Percentiles rank a stretch among this genome's conserved stretches.
These are phyloP conservation scores for Penicillium chermesinum DNA, from an alignment of 495 filamentous ascomycete species.

Conservation along the genomic window DNA sequence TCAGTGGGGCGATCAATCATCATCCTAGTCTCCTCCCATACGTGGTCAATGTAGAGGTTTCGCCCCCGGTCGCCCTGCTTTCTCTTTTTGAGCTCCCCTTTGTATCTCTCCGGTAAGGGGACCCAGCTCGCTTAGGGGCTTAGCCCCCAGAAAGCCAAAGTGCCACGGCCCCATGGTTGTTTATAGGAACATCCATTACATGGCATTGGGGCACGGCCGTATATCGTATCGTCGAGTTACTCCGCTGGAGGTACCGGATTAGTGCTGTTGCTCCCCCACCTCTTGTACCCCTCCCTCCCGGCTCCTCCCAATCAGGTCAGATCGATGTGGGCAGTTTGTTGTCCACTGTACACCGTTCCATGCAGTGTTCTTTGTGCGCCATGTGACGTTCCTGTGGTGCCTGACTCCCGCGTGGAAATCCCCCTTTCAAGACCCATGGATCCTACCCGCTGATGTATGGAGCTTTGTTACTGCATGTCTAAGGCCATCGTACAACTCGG, in stretches of 20 bases:
- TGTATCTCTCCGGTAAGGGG: too few species aligned
- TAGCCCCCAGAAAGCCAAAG: not conserved
- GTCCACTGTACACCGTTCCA: not conserved
- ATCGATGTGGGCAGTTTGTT: not conserved
- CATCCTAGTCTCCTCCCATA: not conserved
- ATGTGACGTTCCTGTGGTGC: not conserved
- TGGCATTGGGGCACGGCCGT: not conserved
- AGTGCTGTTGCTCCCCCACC: not conserved
- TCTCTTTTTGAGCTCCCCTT: too few species aligned
- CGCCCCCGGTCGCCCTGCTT: too few species aligned
- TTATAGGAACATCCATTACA: too few species aligned
- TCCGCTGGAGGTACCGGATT: too few species aligned
- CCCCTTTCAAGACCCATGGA: not conserved
- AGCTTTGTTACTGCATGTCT: too few species aligned
- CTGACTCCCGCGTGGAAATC: not conserved
- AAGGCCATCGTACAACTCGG: too few species aligned
- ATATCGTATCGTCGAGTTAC: not conserved
- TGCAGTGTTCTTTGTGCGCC: not conserved
- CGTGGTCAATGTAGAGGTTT: too few species aligned
- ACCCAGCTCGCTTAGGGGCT: too few species aligned
- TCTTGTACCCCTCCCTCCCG: not conserved
- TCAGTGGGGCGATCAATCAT: not conserved
- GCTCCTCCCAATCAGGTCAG: not conserved
- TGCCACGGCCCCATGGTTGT: not conserved
- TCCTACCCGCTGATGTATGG: not conserved